Conservation (phyloP, 805 yeast species). For the Tetrapisispora phaffii region DNA sequence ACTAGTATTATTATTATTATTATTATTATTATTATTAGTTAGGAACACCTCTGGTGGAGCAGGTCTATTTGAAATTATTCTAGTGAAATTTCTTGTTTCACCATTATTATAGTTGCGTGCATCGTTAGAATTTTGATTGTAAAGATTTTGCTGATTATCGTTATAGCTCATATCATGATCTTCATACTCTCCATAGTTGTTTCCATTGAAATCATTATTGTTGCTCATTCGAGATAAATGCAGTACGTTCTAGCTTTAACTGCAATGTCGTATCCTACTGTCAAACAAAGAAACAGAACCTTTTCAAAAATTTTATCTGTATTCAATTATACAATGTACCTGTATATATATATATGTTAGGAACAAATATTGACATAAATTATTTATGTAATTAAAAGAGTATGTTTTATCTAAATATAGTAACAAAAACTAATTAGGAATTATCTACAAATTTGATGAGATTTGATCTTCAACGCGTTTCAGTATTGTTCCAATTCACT, state of each 20-base stretch:
- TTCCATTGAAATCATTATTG: not conserved
- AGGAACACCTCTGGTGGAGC: not conserved
- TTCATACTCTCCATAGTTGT: not conserved
- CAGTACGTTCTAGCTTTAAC: not conserved
- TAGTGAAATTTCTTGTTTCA: not conserved
- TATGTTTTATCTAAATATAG: not conserved
- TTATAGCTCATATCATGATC: not conserved
- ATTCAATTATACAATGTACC: no score
- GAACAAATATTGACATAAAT: no score
- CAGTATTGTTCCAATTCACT: no score
- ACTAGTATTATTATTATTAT: not conserved
- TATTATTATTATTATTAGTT: not conserved
- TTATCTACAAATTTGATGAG: no score
- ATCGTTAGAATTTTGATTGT: not conserved
- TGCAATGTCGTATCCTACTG: no score
- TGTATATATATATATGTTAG: no score
- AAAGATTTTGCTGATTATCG: not conserved
- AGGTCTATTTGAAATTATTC: constrained; percentile 1
- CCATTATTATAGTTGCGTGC: not conserved
- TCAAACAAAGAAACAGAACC: no score
- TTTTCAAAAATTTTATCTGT: no score
- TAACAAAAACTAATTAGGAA: not conserved
- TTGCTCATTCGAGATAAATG: not conserved
- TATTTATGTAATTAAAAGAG: no score
- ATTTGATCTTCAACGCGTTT: no score